Base-by-base conservation (phyloP, 768 basidiomycete genomes). In the Phlegmacium glaucopus region DNA sequence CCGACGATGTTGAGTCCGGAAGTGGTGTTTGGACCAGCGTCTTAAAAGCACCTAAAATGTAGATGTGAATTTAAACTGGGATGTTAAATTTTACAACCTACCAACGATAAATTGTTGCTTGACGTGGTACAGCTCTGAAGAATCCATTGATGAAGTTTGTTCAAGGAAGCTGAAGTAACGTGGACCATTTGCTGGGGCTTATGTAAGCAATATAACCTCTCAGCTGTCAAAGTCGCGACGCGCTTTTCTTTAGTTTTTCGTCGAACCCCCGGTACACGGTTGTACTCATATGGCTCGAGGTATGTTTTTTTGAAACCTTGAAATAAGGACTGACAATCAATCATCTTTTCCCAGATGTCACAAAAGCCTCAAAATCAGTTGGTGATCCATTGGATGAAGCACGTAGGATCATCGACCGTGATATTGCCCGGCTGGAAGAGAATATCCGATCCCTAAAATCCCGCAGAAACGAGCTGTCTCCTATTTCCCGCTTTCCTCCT, bases 51-150 rank as follows among this genome's bases (percentile, higher is more conserved):
- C 87, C 85, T 83, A 54, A 26, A 48, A 37, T 16, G 43, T 35
- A 32, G 17, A 38, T 26, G 27, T 43, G 38, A 8, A 47, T 35
- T 12, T 15, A 22, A 30, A 40, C 9, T 2, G 17, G 7, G 18
- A 26, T 42, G 13, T 26, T 15, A 26, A 25, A 28, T 36, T 34
- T 17, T n/a, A 41, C 27, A 18, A 26, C 56, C 45, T 63, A 85
- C 85, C 85, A 17, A 91, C 79, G 29, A 80, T 75, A 61, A 91
- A 92, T 55, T 87, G 87, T 50, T 90, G 67, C 40, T 65, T 65
- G 13, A 62, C 47, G 46, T 68, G 61, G 55, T 67, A 68, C 18
- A 67, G 45, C 29, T 65, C 67, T 39, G 64, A 57, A 15, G 65
- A 63, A 40, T 64, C 63, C 70, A 72, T 69, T 16, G 49, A 27